A percentile compares a stretch with the other conserved stretches of the same genome.
Evolutionary conservation across 306 rosid species (phyloP).

Genomic region (Malus asiatica): DNA sequence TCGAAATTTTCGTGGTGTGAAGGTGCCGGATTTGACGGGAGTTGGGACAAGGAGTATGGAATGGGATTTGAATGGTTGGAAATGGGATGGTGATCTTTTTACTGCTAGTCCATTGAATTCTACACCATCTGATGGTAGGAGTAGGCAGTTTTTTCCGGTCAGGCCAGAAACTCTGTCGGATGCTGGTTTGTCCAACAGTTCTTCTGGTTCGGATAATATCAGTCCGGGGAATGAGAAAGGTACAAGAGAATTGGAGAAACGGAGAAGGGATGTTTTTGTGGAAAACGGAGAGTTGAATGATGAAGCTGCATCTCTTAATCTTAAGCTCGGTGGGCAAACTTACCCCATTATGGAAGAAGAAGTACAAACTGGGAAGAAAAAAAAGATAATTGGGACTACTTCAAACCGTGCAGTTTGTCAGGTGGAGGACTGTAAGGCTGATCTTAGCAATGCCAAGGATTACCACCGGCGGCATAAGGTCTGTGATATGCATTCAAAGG

Average conservation of each 20-base stretch:
- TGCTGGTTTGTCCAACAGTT: constrained; percentile 61
- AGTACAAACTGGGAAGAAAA: constrained; percentile 50
- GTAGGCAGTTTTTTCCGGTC: constrained; percentile 51
- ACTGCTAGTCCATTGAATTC: constrained; percentile 49
- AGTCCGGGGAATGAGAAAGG: constrained; percentile 38
- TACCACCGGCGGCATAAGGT: constrained; percentile 77
- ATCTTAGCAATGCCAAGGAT: constrained; percentile 70
- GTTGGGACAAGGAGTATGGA: constrained; percentile 52
- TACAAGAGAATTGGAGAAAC: constrained; percentile 62
- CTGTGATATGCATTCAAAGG: constrained; percentile 69
- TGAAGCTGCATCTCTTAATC: constrained; percentile 45
- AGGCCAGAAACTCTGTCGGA: constrained; percentile 38
- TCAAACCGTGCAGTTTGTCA: constrained; percentile 67
- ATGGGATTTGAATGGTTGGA: constrained; percentile 85
- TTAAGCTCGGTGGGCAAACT: constrained; percentile 58
- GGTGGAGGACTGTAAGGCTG: constrained; percentile 72
- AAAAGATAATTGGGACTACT: constrained; percentile 44
- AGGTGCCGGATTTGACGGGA: constrained; percentile 19
- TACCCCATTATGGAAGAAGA: constrained; percentile 46
- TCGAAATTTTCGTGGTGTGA: constrained; percentile 32
- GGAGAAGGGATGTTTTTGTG: constrained; percentile 54
- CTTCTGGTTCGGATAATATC: constrained; percentile 69
- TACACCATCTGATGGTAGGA: constrained; percentile 36
- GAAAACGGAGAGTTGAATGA: constrained; percentile 52
- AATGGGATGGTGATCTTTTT: constrained; percentile 85